These are phyloP conservation scores for Bathelium albidoporum DNA, from an alignment of 495 filamentous ascomycete genomes.

Conservation along the genomic window DNA sequence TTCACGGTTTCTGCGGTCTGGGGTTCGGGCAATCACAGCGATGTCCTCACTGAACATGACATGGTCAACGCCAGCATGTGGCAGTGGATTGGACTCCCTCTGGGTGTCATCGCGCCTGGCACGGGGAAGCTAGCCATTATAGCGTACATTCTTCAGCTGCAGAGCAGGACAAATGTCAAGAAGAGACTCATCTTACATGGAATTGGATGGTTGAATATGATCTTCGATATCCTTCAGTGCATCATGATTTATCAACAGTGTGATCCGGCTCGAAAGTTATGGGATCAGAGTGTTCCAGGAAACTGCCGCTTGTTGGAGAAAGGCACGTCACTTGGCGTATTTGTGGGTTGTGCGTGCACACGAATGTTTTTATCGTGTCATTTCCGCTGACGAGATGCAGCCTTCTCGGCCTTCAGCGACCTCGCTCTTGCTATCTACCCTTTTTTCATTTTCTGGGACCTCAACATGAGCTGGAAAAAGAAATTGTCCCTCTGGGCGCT, in stretches of 20 bases:
- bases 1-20: conserved; percentile 1
- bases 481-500: conserved; percentile 6
- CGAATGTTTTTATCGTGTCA: background rate
- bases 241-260: conserved; percentile 7
- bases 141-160: conserved; percentile 7
- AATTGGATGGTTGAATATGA: conserved; percentile 1
- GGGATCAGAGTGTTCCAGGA: conserved; percentile 7
- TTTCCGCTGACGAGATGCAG: background rate
- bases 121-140: conserved; percentile 7
- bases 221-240: conserved; percentile 6
- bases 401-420: conserved; percentile 6
- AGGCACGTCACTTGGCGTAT: background rate
- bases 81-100: conserved; percentile 5
- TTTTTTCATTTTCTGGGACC: conserved; percentile 10
- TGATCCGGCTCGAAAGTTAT: conserved; percentile 4
- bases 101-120: conserved; percentile 1
- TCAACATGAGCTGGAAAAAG: conserved; percentile 7
- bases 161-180: background rate
- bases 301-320: background rate
- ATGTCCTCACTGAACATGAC: background rate
- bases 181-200: background rate
- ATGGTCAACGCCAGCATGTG: conserved; percentile 1
- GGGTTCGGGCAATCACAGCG: conserved; percentile 4
- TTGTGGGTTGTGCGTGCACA: conserved; percentile 1
- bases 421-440: conserved; percentile 11